Evolutionary conservation across 768 basidiomycete genomes (phyloP).

Genomic region (Kwoniella sp.): DNA sequence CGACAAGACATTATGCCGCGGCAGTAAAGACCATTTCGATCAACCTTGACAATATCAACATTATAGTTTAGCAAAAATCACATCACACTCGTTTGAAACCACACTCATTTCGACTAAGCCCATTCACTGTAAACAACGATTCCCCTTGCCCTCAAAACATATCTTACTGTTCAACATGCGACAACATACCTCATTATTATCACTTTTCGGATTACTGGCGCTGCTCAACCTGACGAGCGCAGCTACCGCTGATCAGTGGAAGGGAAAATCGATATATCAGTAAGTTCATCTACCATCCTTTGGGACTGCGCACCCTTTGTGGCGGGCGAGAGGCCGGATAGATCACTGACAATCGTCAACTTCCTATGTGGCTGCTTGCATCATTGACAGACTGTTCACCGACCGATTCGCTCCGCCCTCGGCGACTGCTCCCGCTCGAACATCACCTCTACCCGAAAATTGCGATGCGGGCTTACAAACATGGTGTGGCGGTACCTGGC

Average conservation of each 20-base stretch:
- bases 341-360: no score
- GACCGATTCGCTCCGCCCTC: slow-evolving; percentile 74
- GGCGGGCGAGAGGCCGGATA: no score
- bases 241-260: slow-evolving; percentile 57
- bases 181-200: slow-evolving; percentile 10
- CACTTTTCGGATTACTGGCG: slow-evolving; percentile 19
- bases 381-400: slow-evolving; percentile 61
- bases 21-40: background rate
- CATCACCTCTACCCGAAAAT: slow-evolving; percentile 47
- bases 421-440: slow-evolving; percentile 58
- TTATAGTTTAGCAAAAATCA: slow-evolving; percentile 1
- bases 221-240: slow-evolving; percentile 22
- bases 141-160: no score
- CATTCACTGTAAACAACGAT: no score
- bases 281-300: slow-evolving; percentile 23
- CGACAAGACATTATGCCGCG: background rate
- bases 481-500: slow-evolving; percentile 83
- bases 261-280: slow-evolving; percentile 81
- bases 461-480: slow-evolving; percentile 68
- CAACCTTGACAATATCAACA: background rate
- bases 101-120: no score
- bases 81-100: background rate
- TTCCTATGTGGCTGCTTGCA: background rate
- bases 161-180: slow-evolving; percentile 13
- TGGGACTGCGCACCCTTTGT: no score